A percentile compares a stretch with the other conserved stretches of the same genome.
Conservation (phyloP, 2,329 filamentous ascomycete species). For the Metarhizium humberi region DNA sequence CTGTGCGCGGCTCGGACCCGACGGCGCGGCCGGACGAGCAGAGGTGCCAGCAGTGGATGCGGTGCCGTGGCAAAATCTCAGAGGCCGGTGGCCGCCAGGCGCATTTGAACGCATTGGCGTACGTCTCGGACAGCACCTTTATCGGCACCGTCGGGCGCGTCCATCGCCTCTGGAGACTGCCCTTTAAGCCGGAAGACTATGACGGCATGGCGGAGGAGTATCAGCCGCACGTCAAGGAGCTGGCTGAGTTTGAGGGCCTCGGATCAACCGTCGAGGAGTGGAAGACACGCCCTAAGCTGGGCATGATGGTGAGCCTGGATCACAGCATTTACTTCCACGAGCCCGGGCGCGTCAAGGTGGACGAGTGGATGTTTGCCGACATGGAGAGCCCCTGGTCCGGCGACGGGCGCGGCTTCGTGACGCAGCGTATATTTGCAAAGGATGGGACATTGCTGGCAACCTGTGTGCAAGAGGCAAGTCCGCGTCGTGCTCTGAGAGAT, state of each 20-base stretch:
- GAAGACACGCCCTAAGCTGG: constrained; percentile 47
- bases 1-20: constrained; percentile 26
- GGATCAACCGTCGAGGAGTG: constrained; percentile 35
- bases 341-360: constrained; percentile 45
- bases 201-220: constrained; percentile 35
- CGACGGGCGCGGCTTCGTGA: constrained; percentile 67
- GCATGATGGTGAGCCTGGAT: constrained; percentile 81
- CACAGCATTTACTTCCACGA: constrained; percentile 64
- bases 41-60: constrained; percentile 64
- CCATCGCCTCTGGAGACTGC: constrained; percentile 71
- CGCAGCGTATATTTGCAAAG: constrained; percentile 61
- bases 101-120: constrained; percentile 81
- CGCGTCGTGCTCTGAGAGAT: neutral
- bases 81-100: constrained; percentile 65
- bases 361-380: constrained; percentile 73
- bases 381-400: constrained; percentile 75
- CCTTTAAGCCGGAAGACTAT: constrained; percentile 43
- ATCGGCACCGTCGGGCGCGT: constrained; percentile 79
- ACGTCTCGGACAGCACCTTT: constrained; percentile 89
- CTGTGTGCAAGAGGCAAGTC: constrained; percentile 66
- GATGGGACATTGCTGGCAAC: constrained; percentile 69
- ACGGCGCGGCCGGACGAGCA: constrained; percentile 52
- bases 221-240: constrained; percentile 26
- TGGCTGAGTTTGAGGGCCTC: constrained; percentile 27
- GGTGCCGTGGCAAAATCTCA: constrained; percentile 65